Evolutionary conservation across 2,329 filamentous ascomycete species (phyloP).

Genomic region (Fusarium lateritium): DNA sequence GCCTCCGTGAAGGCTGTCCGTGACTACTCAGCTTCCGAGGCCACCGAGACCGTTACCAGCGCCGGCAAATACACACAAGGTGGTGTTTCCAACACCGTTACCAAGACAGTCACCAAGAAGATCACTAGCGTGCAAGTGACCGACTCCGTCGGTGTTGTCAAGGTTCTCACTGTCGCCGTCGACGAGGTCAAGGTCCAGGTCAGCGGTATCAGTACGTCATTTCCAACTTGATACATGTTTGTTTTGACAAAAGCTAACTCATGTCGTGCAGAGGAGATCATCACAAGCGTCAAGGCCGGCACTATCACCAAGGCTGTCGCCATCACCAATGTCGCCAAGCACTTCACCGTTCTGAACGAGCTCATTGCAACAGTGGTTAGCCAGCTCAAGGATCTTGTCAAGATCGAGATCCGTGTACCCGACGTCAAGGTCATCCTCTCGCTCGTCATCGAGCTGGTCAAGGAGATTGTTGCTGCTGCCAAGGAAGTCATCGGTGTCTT

Average conservation of each 20-base stretch:
- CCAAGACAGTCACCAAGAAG: slow-evolving; percentile 34
- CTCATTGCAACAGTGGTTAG: slow-evolving; percentile 22
- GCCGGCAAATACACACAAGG: neutral
- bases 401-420: slow-evolving; percentile 11
- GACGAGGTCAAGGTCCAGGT: slow-evolving; percentile 21
- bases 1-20: neutral
- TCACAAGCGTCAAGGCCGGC: slow-evolving; percentile 22
- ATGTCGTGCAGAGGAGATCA: slow-evolving; percentile 2
- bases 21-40: neutral
- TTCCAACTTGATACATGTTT: fast-evolving
- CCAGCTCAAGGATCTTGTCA: slow-evolving; percentile 30
- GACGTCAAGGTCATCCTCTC: slow-evolving; percentile 30
- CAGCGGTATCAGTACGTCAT: slow-evolving; percentile 16
- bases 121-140: slow-evolving; percentile 16
- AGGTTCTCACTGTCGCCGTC: slow-evolving; percentile 27
- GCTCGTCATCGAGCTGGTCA: slow-evolving; percentile 24
- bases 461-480: slow-evolving; percentile 20
- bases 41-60: slow-evolving; percentile 63
- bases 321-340: slow-evolving; percentile 10
- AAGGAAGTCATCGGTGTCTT: slow-evolving; percentile 16
- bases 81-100: slow-evolving; percentile 10
- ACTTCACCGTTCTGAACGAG: slow-evolving; percentile 15
- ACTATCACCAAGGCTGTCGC: slow-evolving; percentile 23
- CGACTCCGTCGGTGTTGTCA: slow-evolving; percentile 29
- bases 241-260: neutral